Evolutionary conservation across 371 early-diverging fungal genomes (phyloP).

Genomic region (Mortierella sp.): DNA sequence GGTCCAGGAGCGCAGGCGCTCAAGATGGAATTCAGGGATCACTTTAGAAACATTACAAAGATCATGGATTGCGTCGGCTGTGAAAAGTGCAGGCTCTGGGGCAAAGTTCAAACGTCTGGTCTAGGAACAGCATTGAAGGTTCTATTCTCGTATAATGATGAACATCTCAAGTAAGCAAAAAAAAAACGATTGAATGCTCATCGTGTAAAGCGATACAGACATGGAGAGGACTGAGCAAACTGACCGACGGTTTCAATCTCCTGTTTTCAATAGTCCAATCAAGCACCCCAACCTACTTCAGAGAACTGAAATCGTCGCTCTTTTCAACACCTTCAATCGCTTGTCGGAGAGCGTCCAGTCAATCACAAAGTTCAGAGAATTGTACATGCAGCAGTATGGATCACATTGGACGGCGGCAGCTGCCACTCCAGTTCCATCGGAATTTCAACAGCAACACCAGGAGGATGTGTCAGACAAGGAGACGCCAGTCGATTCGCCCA

Average conservation of each 20-base stretch:
- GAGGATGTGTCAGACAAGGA: neutral
- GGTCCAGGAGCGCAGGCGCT: conserved; percentile 59
- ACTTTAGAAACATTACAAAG: conserved; percentile 94
- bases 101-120: conserved; percentile 82
- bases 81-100: conserved; percentile 99
- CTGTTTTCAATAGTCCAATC: conserved; percentile 64
- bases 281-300: conserved; percentile 66
- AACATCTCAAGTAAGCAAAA: conserved; percentile 66
- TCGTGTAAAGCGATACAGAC: too few relatives aligned
- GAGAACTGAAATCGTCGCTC: conserved; percentile 87
- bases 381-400: conserved; percentile 64
- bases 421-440: neutral
- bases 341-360: conserved; percentile 82
- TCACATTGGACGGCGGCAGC: neutral
- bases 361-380: conserved; percentile 72
- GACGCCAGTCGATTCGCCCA: too few relatives aligned
- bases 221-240: too few relatives aligned
- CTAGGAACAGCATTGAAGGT: conserved; percentile 50
- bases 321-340: conserved; percentile 90
- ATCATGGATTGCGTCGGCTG: conserved; percentile 99
- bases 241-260: conserved; percentile 20
- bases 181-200: too few relatives aligned
- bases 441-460: neutral
- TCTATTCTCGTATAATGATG: conserved; percentile 85
- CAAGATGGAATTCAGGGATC: conserved; percentile 86